Evolutionary conservation across 305 asterid species (phyloP).

Genomic region (Lippia alba): DNA sequence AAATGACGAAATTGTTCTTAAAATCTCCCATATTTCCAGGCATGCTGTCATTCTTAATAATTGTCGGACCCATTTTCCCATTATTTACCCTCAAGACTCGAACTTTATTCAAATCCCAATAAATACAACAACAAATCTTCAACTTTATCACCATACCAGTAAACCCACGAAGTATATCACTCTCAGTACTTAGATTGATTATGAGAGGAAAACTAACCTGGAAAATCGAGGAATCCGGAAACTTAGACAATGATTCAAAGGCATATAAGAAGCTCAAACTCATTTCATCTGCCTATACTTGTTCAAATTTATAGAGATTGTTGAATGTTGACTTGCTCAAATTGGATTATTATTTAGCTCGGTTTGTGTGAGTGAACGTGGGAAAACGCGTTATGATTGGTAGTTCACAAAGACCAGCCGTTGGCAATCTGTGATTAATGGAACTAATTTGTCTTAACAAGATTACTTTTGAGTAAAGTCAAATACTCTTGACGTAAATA

Average conservation of each 20-base stretch:
- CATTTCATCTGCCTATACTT: constrained; percentile 18
- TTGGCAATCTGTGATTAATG: no score
- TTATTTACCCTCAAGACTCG: background rate
- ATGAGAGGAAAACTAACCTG: constrained; percentile 41
- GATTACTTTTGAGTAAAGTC: no score
- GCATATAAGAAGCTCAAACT: constrained; percentile 33
- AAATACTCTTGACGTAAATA: no score
- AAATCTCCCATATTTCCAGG: background rate
- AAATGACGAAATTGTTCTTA: background rate
- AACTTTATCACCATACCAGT: background rate
- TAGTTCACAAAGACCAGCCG: background rate
- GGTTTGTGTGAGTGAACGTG: background rate
- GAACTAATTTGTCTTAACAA: no score
- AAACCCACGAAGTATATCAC: no score
- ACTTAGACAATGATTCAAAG: constrained; percentile 36
- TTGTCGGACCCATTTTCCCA: background rate
- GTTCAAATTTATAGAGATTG: background rate
- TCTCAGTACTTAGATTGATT: background rate
- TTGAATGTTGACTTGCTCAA: background rate
- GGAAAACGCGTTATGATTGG: background rate
- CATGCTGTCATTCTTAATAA: background rate
- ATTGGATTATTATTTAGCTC: background rate
- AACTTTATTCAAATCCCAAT: background rate
- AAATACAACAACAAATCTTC: background rate
- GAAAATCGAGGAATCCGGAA: constrained; percentile 35